Percentiles rank a stretch among this genome's conserved stretches.
Evolutionary conservation across 1,139 yeast genomes (phyloP).

Genomic region (Yamadazyma diddensiae): DNA sequence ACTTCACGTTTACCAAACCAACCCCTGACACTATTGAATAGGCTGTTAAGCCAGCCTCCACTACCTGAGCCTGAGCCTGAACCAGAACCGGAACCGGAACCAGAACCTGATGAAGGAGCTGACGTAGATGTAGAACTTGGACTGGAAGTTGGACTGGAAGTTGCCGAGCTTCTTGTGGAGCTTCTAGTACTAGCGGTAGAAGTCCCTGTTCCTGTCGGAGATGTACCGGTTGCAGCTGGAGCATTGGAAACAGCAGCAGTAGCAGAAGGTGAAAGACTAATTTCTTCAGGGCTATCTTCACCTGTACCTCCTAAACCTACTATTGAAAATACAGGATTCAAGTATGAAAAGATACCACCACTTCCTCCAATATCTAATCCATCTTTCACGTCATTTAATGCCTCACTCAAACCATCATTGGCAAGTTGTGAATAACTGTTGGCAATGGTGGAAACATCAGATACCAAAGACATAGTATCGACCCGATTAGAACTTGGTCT

Average conservation of each 20-base stretch:
- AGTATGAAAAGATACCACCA: conserved; percentile 17
- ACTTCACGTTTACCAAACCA: conserved; percentile 15
- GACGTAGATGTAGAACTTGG: conserved; percentile 8
- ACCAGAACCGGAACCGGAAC: conserved; percentile 6
- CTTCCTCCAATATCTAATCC: conserved; percentile 14
- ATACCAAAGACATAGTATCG: conserved; percentile 14
- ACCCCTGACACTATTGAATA: conserved; percentile 8
- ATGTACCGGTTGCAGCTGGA: conserved; percentile 3
- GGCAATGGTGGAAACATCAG: conserved; percentile 12
- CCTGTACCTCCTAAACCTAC: conserved; percentile 12
- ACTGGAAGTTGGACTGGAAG: conserved; percentile 7
- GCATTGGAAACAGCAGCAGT: conserved; percentile 10
- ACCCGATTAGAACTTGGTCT: conserved; percentile 13
- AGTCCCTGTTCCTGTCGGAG: conserved; percentile 3
- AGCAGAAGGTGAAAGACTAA: conserved; percentile 11
- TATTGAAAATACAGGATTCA: conserved; percentile 12
- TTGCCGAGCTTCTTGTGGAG: conserved; percentile 7
- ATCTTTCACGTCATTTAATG: conserved; percentile 10
- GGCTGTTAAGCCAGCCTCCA: conserved; percentile 6
- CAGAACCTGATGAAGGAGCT: conserved; percentile 8
- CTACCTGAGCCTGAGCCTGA: conserved; percentile 7
- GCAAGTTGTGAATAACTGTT: conserved; percentile 7
- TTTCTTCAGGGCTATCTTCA: conserved; percentile 6
- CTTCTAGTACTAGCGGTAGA: conserved; percentile 6
- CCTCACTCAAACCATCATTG: conserved; percentile 12